Percentiles rank a stretch among this genome's conserved stretches.
Conservation (phyloP, 2,329 filamentous ascomycete genomes). For the Penicillium fuscoglaucum region DNA sequence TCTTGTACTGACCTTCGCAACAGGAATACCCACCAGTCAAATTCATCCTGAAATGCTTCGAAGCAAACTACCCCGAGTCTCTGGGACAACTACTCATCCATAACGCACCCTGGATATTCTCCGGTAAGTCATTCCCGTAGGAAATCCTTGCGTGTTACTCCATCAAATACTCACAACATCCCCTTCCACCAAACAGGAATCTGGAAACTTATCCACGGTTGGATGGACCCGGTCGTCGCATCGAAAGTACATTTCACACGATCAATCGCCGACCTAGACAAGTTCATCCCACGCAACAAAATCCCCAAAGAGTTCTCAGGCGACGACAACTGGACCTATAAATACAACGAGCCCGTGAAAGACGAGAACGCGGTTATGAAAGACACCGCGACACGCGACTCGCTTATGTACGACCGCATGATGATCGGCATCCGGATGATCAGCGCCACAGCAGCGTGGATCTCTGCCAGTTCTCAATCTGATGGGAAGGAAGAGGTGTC, state of each 20-base stretch:
- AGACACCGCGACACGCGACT: slow-evolving; percentile 55
- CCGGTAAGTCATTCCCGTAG: slow-evolving; percentile 56
- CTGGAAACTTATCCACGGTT: slow-evolving; percentile 89
- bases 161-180: neutral
- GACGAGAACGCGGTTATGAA: slow-evolving; percentile 78
- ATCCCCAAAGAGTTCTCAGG: slow-evolving; percentile 82
- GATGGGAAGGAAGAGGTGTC: slow-evolving; percentile 29
- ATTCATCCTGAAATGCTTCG: slow-evolving; percentile 98
- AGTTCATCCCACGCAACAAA: slow-evolving; percentile 67
- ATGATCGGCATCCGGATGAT: slow-evolving; percentile 70
- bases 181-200: slow-evolving; percentile 57
- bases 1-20: neutral
- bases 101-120: slow-evolving; percentile 94
- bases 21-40: slow-evolving; percentile 90
- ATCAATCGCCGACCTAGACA: slow-evolving; percentile 70
- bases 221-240: slow-evolving; percentile 93
- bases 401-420: slow-evolving; percentile 62
- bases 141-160: too few species aligned
- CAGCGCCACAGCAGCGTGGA: slow-evolving; percentile 71
- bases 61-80: slow-evolving; percentile 94
- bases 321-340: slow-evolving; percentile 76
- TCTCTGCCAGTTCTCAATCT: slow-evolving; percentile 54
- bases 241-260: slow-evolving; percentile 89
- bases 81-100: slow-evolving; percentile 86
- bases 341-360: slow-evolving; percentile 71